Base-by-base conservation (phyloP, 352 stramenopile genomes). In the Stramenopiles sp. region DNA sequence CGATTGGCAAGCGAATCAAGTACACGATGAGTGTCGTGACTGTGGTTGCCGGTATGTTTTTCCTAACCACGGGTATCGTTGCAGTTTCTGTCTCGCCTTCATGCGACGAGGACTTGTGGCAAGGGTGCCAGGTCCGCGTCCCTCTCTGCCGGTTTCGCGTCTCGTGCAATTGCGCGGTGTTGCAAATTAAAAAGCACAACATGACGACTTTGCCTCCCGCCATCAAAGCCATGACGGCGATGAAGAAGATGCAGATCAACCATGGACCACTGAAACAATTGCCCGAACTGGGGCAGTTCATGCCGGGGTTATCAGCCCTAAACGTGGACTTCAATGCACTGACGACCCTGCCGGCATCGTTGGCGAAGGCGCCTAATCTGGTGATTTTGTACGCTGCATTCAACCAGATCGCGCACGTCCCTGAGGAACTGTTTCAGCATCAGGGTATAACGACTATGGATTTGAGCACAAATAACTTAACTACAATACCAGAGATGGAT, bases 221-320 rank as follows among this genome's bases (percentile, higher is more conserved):
- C 4, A 33, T 78, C 4, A 14, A 31, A 14, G 22, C 4, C 4
- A 78, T 78, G 71, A 78, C 30, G 14, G 30, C 71, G 22, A 14
- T 78, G 31, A 78, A 78, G 22, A 14, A 14, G 4, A 78, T 78
- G 71, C 4, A 33, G 22, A 14, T 78, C 22, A 78, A 78, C 22
- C 71, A 78, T 78, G 71, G 71, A 33, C 71, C 71, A 14, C 14
- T 78, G 71, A 78, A 33, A 33, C 4, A 33, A 33, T 8, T 78
- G 4, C 71, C 71, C 4, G 31, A 33, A 33, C 4, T 8, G 8
- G 4, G 4, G 4, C 1, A 78, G 31, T 14, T 8, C 4, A 31
- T 14, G 22, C 8, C 8, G 4, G 14, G 39, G 4, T 14, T 14
- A 33, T 4, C 22, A 31, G 31, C 8, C 1, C 14, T 55, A 55